These are phyloP conservation scores for Massospora cicadina DNA, from an alignment of 371 early-diverging fungal genomes.

Conservation along the genomic window DNA sequence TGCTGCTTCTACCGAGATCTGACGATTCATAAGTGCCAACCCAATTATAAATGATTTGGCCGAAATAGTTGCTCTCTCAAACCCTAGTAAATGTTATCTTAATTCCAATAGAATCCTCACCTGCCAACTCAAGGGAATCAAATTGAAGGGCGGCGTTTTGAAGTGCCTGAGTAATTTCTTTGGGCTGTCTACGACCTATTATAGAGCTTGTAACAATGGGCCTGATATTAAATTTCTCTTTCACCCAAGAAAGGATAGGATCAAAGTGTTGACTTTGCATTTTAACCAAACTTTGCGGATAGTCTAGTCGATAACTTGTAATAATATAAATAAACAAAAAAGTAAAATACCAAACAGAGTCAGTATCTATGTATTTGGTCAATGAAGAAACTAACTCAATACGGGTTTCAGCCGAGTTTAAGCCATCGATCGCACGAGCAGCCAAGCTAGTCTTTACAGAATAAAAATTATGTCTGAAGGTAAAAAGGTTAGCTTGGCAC, in stretches of 20 bases:
- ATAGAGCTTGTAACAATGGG: slow-evolving; percentile 57
- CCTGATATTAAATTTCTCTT: slow-evolving; percentile 38
- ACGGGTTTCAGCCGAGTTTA: slow-evolving; percentile 31
- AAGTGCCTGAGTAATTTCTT: slow-evolving; percentile 34
- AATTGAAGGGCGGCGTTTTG: slow-evolving; percentile 30
- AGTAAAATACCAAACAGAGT: slow-evolving; percentile 49
- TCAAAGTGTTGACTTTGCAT: slow-evolving; percentile 66
- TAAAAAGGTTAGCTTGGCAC: slow-evolving; percentile 1
- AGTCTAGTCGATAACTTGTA: slow-evolving; percentile 49
- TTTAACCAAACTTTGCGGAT: slow-evolving; percentile 50
- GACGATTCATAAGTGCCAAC: slow-evolving; percentile 55
- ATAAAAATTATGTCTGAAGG: not conserved
- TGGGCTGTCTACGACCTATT: slow-evolving; percentile 40
- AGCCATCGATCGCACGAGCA: slow-evolving; percentile 60
- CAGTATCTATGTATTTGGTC: slow-evolving; percentile 66
- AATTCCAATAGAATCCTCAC: slow-evolving; percentile 8
- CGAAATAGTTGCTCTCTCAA: slow-evolving; percentile 72
- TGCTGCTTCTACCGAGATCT: slow-evolving; percentile 56
- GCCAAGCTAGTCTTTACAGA: slow-evolving; percentile 59
- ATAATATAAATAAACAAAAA: not conserved
- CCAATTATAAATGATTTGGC: slow-evolving; percentile 83
- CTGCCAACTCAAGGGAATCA: slow-evolving; percentile 46
- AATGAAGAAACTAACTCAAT: slow-evolving; percentile 51
- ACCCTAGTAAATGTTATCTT: slow-evolving; percentile 26
- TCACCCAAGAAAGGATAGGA: slow-evolving; percentile 66